Evolutionary conservation across 2,329 filamentous ascomycete species (phyloP), one percentile per base, ranked within the genome.

Genomic region (Calycina marina): DNA sequence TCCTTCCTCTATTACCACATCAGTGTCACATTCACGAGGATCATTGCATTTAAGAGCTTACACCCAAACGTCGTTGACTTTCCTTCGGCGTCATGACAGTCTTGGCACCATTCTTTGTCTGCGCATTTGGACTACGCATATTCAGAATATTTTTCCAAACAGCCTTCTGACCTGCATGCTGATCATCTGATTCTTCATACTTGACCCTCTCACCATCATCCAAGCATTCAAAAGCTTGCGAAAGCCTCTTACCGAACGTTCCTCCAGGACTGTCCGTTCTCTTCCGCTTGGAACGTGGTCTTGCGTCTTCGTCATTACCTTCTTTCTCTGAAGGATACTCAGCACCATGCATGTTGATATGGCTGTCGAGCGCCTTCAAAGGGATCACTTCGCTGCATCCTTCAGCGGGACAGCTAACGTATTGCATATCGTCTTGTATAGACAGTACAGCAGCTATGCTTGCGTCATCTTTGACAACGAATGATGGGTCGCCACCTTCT

Each of bases 381-480:
- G 59, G 52, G 13, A 77, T 50, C n/a, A 60, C 49, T 49, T 80
- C 73, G 18, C 67, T 67, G 46, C 76, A 81, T 14, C 61, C 65
- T 11, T 67, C 62, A 18, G 63, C 41, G 1, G 67, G 63, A 43
- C 72, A 77, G 25, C 64, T 57, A 14, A 62, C 56, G 45, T 71
- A 72, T 11, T 56, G 36, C 5, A 42, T 40, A 24, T 57, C 25
- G n/a, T 13, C 38, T n/a, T n/a, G n/a, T 10, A 33, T 12, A 6
- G 36, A 36, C 12, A 40, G 11, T 1, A 45, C 17, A 10, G 41
- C 43, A 2, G 40, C 39, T 18, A 46, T 31, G 25, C 41, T 47
- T n/a, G 43, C 37, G 35, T 46, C 41, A 9, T 50, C 49, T 35
- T 41, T 48, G 14, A 42, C 39, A 17, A 49, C 35, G 28, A 52